Evolutionary conservation across 768 basidiomycete species (phyloP), one percentile per base, ranked within the genome.

Genomic region (Panellus pusillus): DNA sequence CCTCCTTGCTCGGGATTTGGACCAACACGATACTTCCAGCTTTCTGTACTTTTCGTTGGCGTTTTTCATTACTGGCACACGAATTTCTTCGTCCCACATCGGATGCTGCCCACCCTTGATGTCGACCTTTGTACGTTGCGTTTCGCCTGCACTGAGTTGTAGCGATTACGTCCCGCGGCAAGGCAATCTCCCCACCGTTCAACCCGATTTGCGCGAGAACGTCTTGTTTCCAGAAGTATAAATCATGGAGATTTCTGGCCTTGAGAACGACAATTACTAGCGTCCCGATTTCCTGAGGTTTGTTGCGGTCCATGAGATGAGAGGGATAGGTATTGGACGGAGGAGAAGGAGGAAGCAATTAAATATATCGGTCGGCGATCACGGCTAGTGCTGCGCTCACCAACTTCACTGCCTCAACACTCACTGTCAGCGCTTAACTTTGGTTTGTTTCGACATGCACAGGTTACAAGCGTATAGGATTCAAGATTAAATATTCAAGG

Each of bases 71-170:
- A 98, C 76, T 6, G 85, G 79, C 67, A 93, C 85, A 39, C 92
- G 82, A 47, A 95, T 68, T 68, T 97, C 93, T 31, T 84, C 84
- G 65, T 97, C 94, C 93, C 94, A 98, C 54, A 86, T 82, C 2
- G 95, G 95, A 69, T 91, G 89, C 65, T 98, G 95, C 0, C 95
- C 95, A 2, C 94, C 94, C 65, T 87, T 92, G 60, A 84, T 76
- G 63, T 92, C 88, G 54, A 85, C 78, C 48, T 80, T 75, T 0
- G 92, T 93, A 52, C 80, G 80, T 64, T 89, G 83, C 47, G 79
- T 84, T 15, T 73, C 73, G 36, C 84, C 83, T 68, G 74, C 70
- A 53, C 37, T 18, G 19, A 44, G 27, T 20, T 12, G 15, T 37
- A 14, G 59, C 70, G 8, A 35, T 35, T 14, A 35, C 9, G 32